Percentiles rank a stretch among this genome's conserved stretches.
Evolutionary conservation across 768 basidiomycete species (phyloP).

Genomic region (Phanerodontia chrysosporium): DNA sequence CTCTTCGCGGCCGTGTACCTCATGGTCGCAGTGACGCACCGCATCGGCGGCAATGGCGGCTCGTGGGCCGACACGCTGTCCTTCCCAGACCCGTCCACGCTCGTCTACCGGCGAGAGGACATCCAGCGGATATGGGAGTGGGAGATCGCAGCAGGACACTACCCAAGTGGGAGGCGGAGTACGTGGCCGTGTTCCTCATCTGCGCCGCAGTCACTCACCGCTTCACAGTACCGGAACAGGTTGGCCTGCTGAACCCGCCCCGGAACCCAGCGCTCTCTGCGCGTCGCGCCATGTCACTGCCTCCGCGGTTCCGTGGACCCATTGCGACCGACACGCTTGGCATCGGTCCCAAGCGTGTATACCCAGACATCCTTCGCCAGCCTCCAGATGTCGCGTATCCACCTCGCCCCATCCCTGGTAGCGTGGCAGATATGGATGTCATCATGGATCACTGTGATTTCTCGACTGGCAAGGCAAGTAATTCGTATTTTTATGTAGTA

Average conservation of each 20-base stretch:
- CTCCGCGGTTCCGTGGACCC: constrained; percentile 44
- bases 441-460: constrained; percentile 95
- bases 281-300: constrained; percentile 39
- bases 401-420: constrained; percentile 79
- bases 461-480: constrained; percentile 61
- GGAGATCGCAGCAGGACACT: constrained; percentile 93
- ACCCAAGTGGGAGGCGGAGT: constrained; percentile 81
- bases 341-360: constrained; percentile 72
- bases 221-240: constrained; percentile 61
- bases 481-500: background rate
- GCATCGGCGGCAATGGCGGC: constrained; percentile 57
- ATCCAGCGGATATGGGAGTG: constrained; percentile 91
- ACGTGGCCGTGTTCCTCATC: constrained; percentile 30
- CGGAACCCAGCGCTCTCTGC: constrained; percentile 76
- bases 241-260: constrained; percentile 52
- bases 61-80: constrained; percentile 55
- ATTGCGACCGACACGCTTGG: constrained; percentile 61
- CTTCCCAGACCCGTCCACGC: constrained; percentile 57
- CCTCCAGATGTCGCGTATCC: constrained; percentile 74
- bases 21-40: constrained; percentile 55
- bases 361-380: constrained; percentile 63
- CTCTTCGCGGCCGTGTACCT: constrained; percentile 47
- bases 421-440: constrained; percentile 84
- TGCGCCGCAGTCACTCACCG: constrained; percentile 4
- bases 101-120: constrained; percentile 74